These are phyloP conservation scores for Chionographis japonica DNA, from an alignment of 106 monocot genomes.

Conservation along the genomic window DNA sequence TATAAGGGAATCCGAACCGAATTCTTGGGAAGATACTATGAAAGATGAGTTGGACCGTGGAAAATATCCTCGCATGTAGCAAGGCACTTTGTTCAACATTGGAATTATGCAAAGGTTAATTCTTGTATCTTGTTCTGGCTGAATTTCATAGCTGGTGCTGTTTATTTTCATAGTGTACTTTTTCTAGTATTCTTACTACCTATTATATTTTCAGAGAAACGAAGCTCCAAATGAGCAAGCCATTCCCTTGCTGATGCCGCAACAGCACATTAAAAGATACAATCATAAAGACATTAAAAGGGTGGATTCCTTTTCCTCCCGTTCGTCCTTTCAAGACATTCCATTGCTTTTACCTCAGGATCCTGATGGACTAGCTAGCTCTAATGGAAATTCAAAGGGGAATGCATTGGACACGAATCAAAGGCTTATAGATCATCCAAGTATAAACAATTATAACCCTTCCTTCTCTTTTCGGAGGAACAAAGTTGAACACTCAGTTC, in stretches of 20 bases:
- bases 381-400: conserved; percentile 25
- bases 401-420: conserved; percentile 21
- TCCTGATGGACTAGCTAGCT: conserved; percentile 25
- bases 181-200: not conserved
- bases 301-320: conserved; percentile 40
- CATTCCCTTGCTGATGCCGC: conserved; percentile 97
- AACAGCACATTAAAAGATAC: conserved; percentile 70
- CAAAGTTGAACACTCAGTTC: conserved; percentile 28
- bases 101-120: conserved; percentile 97
- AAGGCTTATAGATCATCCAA: conserved; percentile 31
- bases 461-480: conserved; percentile 30
- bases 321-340: conserved; percentile 69
- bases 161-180: not conserved
- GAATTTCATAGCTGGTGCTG: not conserved
- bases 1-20: conserved; percentile 95
- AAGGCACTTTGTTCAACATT: conserved; percentile 96
- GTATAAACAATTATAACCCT: conserved; percentile 27
- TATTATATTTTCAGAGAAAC: conserved; percentile 55
- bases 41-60: conserved; percentile 87
- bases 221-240: conserved; percentile 90
- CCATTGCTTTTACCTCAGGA: conserved; percentile 84
- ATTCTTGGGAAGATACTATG: conserved; percentile 98
- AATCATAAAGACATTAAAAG: conserved; percentile 26
- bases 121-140: too few species aligned
- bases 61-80: conserved; percentile 96